Evolutionary conservation across 768 basidiomycete species (phyloP).

Genomic region (Candolleomyces eurysporus): DNA sequence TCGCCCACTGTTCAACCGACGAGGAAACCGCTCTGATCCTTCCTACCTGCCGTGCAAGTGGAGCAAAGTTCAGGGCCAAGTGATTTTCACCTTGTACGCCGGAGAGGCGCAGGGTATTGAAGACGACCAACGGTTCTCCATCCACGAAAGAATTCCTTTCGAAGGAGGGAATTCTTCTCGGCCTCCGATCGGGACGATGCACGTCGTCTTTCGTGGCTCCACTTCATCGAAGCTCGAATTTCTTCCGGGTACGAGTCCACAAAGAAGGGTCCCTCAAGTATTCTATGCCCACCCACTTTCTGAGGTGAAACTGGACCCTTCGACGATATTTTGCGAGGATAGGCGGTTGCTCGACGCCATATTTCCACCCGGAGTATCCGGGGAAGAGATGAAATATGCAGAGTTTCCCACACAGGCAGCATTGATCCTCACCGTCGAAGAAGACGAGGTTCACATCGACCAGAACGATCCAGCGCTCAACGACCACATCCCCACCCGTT

Average conservation of each 20-base stretch:
- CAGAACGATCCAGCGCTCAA: constrained; percentile 20
- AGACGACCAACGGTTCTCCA: constrained; percentile 18
- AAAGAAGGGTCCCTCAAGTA: neutral
- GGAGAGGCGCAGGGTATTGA: constrained; percentile 30
- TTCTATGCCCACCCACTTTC: constrained; percentile 24
- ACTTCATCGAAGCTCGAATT: constrained; percentile 19
- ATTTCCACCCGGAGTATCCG: constrained; percentile 14
- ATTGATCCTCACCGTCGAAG: constrained; percentile 18
- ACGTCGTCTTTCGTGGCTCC: constrained; percentile 18
- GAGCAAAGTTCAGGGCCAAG: constrained; percentile 2
- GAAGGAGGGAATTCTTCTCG: constrained; percentile 17
- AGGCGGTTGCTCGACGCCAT: constrained; percentile 21
- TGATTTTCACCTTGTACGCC: constrained; percentile 21
- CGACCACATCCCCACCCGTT: constrained; percentile 18
- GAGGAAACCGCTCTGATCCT: constrained; percentile 23
- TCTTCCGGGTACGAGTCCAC: neutral
- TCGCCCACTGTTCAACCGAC: constrained; percentile 29
- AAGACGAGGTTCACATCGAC: constrained; percentile 20
- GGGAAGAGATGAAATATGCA: constrained; percentile 10
- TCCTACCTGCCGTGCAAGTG: constrained; percentile 23
- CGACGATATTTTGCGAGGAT: constrained; percentile 25
- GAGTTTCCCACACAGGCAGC: constrained; percentile 14
- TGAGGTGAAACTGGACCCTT: constrained; percentile 8
- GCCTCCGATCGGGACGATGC: constrained; percentile 16
- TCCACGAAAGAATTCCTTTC: constrained; percentile 23